Evolutionary conservation across 352 stramenopile genomes (phyloP).

Genomic region (Globisporangium uncinulatum): DNA sequence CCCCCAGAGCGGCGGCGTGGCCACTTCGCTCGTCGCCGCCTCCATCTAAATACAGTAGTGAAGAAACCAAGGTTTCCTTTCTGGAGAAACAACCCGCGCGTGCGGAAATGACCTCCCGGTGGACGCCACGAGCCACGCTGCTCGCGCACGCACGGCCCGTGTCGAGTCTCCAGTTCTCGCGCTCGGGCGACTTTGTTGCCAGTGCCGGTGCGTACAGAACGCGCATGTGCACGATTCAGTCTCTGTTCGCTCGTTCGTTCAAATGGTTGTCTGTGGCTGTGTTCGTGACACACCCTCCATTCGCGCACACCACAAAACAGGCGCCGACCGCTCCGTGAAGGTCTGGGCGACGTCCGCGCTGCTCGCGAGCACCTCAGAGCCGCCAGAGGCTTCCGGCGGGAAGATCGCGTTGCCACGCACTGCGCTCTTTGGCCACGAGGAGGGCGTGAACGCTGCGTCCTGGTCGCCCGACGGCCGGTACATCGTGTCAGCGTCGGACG

Average conservation of each 20-base stretch:
- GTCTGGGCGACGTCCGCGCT: neutral
- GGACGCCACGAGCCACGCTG: slow-evolving; percentile 7
- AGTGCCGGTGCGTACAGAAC: slow-evolving; percentile 43
- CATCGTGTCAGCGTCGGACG: slow-evolving; percentile 93
- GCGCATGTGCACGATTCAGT: neutral
- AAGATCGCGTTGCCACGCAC: slow-evolving; percentile 16
- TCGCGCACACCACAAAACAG: neutral
- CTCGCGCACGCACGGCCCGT: slow-evolving; percentile 62
- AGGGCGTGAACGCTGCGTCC: slow-evolving; percentile 92
- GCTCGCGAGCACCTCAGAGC: neutral
- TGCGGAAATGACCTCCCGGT: neutral
- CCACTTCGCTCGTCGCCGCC: neutral
- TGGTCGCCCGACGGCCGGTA: slow-evolving; percentile 87
- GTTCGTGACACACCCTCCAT: neutral
- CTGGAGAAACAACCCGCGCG: no score
- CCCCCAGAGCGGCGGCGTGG: neutral
- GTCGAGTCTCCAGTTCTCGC: slow-evolving; percentile 71
- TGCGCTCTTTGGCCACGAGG: slow-evolving; percentile 83
- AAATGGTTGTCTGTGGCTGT: no score
- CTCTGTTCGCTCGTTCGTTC: no score
- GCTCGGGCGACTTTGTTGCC: slow-evolving; percentile 42
- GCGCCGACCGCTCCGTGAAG: neutral
- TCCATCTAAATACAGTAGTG: neutral
- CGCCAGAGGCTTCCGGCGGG: no score
- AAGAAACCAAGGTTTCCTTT: neutral